Conservation (phyloP, 306 rosid genomes). For the Ceratonia siliqua region DNA sequence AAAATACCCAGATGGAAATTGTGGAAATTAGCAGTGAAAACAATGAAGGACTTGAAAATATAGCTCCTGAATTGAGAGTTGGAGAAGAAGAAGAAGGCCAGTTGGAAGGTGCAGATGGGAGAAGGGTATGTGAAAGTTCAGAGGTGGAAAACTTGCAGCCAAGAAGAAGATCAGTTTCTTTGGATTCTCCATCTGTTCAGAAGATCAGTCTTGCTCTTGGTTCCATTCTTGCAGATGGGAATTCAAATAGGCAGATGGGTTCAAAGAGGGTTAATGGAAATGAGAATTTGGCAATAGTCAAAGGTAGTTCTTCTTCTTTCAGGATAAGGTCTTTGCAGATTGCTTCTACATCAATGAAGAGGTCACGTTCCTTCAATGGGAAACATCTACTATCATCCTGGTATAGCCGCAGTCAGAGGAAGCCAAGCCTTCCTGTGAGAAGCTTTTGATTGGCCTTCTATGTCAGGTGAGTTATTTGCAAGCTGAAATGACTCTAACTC, state of each 20-base stretch:
- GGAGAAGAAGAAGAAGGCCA: slow-evolving; percentile 31
- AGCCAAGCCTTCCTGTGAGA: slow-evolving; percentile 44
- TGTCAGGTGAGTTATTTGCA: slow-evolving; percentile 16
- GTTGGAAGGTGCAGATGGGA: slow-evolving; percentile 14
- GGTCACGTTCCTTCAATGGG: slow-evolving; percentile 69
- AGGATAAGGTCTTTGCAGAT: slow-evolving; percentile 41
- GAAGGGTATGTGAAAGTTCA: slow-evolving; percentile 17
- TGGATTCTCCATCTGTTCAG: slow-evolving; percentile 56
- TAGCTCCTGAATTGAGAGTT: slow-evolving; percentile 33
- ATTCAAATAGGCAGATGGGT: slow-evolving; percentile 26
- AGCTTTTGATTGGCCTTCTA: slow-evolving; percentile 40
- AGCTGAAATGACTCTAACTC: slow-evolving; percentile 30
- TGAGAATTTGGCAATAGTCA: slow-evolving; percentile 35
- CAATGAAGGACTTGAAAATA: slow-evolving; percentile 19
- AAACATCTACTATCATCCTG: slow-evolving; percentile 42
- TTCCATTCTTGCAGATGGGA: slow-evolving; percentile 18
- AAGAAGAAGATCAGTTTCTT: slow-evolving; percentile 64
- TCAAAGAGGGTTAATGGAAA: slow-evolving; percentile 40
- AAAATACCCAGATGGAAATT: slow-evolving; percentile 29
- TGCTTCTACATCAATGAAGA: slow-evolving; percentile 55
- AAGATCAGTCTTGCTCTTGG: slow-evolving; percentile 41
- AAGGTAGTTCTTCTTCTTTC: slow-evolving; percentile 62
- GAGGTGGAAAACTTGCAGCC: slow-evolving; percentile 20
- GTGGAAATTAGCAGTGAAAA: slow-evolving; percentile 15
- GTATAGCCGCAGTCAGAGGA: slow-evolving; percentile 42